Base-by-base conservation (phyloP, 371 early-diverging fungal genomes). In the Lichtheimia ornata region DNA sequence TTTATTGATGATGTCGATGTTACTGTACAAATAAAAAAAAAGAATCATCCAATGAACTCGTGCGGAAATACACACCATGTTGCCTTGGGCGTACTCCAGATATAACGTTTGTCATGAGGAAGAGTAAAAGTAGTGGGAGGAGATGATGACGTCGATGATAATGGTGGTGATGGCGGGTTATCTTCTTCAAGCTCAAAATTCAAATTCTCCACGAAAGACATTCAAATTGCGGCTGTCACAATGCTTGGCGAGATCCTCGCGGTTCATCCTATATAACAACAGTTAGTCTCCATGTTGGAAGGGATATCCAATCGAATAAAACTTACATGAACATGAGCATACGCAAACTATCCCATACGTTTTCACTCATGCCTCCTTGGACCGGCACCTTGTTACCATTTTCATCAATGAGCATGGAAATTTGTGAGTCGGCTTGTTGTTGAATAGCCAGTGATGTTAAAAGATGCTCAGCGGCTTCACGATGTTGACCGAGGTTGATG, bases 391-490 rank as follows among this genome's bases (percentile, higher is more conserved):
- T 58, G 59, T 60, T 71, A 64, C 64, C 76, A 61, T 58, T 65
- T 67, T 62, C 69, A 25, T 71, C 64, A 44, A 65, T 66, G 43
- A 69, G 53, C 47, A 65, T 61, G 9, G 63, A 40, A 6, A 63
- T 51, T 6, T 57, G 55, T 1, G 62, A 50, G 24, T 78, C 81
- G n/a, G 79, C 86, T 5, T 81, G 78, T 43, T 84, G 85, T 69
- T 97, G 97, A 17, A 94, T 79, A 4, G 89, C 78, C 41, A 98
- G 74, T 0, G 96, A 92, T 12, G 88, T 87, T 41, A 98, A 70
- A 24, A 97, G 72, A 71, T 98, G 95, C 59, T 94, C 95, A 4
- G 94, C 96, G 0, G 98, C 96, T 71, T 97, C 97, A 3, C 81
- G 72, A 64, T 95, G 89, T 62, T 91, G 88, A 3, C 91, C 89